phyloP scores from a whole-genome alignment of 2,329 filamentous ascomycete genomes.

The Stromatinia cepivora region DNA sequence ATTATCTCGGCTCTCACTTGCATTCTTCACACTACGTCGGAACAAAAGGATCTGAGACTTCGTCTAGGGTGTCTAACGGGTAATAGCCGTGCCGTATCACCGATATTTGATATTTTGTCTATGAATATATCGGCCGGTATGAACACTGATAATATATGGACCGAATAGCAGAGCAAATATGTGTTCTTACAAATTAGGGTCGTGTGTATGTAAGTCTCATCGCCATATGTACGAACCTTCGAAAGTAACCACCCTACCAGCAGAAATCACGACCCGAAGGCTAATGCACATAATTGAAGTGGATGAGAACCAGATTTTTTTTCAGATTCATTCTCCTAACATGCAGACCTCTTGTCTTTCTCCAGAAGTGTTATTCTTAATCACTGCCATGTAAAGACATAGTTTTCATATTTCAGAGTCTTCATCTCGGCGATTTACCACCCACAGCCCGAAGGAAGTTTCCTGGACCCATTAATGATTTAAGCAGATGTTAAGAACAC shows the following conservation, averaged over 20 bases:
- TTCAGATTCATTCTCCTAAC: too few species aligned
- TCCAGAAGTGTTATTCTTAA: too few species aligned
- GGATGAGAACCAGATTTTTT: too few species aligned
- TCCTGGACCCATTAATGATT: neutral
- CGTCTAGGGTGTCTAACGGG: neutral
- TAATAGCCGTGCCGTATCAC: neutral
- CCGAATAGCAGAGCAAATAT: neutral
- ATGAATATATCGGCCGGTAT: neutral
- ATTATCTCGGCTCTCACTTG: neutral
- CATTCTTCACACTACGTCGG: neutral
- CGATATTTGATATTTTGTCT: neutral
- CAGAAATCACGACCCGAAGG: neutral
- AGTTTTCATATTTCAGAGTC: too few species aligned
- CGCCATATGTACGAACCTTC: neutral
- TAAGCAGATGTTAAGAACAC: neutral
- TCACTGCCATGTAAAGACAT: too few species aligned
- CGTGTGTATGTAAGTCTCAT: neutral
- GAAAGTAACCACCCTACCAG: neutral
- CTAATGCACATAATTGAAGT: neutral
- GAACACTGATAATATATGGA: neutral
- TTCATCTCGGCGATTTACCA: too few species aligned
- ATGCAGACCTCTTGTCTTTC: too few species aligned
- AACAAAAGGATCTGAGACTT: neutral
- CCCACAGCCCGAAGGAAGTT: neutral
- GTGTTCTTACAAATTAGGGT: neutral